A percentile compares a stretch with the other conserved stretches of the same genome.
These are phyloP conservation scores for Lentinula aciculospora DNA, from an alignment of 768 basidiomycete species.

Conservation along the genomic window DNA sequence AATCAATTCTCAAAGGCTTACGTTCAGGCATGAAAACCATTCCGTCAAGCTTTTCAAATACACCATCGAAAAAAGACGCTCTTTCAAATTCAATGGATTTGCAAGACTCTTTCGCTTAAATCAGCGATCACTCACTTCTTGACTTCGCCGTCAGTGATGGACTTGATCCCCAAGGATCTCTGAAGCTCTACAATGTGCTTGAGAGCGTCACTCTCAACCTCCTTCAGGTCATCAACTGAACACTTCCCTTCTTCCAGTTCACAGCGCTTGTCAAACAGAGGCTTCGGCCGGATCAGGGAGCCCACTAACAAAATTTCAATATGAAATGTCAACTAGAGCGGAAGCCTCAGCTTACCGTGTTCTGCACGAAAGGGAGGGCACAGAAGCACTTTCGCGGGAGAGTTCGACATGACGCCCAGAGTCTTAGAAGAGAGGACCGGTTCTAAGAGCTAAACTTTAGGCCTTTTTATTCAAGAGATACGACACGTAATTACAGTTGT, in stretches of 20 bases:
- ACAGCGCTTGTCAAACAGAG: conserved; percentile 43
- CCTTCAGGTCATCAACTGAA: conserved; percentile 35
- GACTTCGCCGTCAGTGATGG: conserved; percentile 61
- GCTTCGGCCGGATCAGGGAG: conserved; percentile 49
- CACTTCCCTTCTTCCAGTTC: conserved; percentile 36
- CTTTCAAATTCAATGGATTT: conserved; percentile 21
- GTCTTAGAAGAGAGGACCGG: background rate
- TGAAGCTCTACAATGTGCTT: conserved; percentile 48
- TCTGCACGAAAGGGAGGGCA: conserved; percentile 44
- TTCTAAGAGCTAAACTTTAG: background rate
- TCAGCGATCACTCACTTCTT: conserved; percentile 23
- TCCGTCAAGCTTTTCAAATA: conserved; percentile 62
- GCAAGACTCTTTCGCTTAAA: background rate
- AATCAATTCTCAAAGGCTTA: conserved; percentile 19
- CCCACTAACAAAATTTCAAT: conserved; percentile 27
- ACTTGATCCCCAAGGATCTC: conserved; percentile 47
- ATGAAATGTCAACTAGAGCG: background rate
- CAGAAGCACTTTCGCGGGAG: conserved; percentile 18
- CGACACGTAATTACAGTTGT: background rate
- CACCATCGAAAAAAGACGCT: conserved; percentile 56
- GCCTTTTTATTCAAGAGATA: conserved; percentile 3
- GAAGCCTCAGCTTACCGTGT: conserved; percentile 23
- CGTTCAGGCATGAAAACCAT: conserved; percentile 50
- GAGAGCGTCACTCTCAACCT: conserved; percentile 49
- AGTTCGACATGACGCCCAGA: background rate